A percentile compares a stretch with the other conserved stretches of the same genome.
These are phyloP conservation scores for Diutina rugosa DNA, from an alignment of 1,139 yeast genomes.

Conservation along the genomic window DNA sequence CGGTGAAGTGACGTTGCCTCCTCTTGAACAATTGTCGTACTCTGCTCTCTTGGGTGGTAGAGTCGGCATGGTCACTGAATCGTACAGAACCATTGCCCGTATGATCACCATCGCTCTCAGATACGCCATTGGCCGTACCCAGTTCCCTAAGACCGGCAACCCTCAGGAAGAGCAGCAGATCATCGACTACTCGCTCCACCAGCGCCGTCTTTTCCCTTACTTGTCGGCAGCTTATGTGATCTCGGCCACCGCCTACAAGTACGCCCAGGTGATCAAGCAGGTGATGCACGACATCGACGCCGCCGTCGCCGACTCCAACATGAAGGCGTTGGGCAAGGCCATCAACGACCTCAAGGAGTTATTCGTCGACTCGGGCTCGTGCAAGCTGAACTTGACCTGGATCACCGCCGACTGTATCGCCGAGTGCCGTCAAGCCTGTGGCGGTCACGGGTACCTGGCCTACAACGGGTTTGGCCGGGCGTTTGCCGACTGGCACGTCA, in stretches of 20 bases:
- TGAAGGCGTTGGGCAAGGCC: not conserved
- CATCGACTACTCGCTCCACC: slow-evolving; percentile 2
- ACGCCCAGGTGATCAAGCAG: not conserved
- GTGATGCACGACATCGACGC: not conserved
- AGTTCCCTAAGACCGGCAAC: slow-evolving; percentile 16
- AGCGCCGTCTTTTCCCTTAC: not conserved
- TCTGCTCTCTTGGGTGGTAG: slow-evolving; percentile 34
- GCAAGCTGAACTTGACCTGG: slow-evolving; percentile 2
- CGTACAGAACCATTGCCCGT: slow-evolving; percentile 29
- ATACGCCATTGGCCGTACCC: slow-evolving; percentile 34
- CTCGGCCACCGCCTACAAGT: not conserved
- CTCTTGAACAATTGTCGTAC: slow-evolving; percentile 34
- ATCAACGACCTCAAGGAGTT: not conserved
- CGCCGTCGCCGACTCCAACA: not conserved
- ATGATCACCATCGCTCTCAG: slow-evolving; percentile 30
- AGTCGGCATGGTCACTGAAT: slow-evolving; percentile 32
- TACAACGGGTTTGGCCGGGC: slow-evolving; percentile 3
- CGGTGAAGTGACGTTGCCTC: slow-evolving; percentile 31
- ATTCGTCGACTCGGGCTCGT: not conserved
- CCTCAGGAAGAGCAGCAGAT: slow-evolving; percentile 3
- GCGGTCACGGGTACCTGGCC: slow-evolving; percentile 3
- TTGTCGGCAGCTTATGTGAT: not conserved
- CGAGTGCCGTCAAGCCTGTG: slow-evolving; percentile 2
- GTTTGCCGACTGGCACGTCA: not conserved
- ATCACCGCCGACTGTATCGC: not conserved